Base-by-base conservation (phyloP, 805 yeast genomes). In the Candida alai region DNA sequence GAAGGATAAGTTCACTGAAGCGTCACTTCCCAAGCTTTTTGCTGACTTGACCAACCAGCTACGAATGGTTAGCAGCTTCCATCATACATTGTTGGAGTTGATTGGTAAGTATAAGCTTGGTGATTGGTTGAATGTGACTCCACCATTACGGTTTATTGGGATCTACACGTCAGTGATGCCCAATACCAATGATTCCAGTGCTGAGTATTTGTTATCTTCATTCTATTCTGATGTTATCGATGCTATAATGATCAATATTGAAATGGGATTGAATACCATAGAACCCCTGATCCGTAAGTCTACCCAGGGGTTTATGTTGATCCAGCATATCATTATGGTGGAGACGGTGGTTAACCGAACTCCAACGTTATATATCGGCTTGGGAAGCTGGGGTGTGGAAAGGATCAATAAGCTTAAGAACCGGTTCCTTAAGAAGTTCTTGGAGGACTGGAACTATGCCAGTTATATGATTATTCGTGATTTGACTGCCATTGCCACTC, bases 151-250 rank as follows among this genome's bases (percentile, higher is more conserved):
- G 30, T 64, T 62, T 28, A 57, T 75, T 8, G 43, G 57, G 14
- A 66, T 66, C 9, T 71, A 71, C 47, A 66, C 78, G 0, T 65
- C 76, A 23, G 73, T 74, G 2, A 60, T 72, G 8, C 65, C 70
- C 9, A 64, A 63, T 25, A 45, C 58, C 2, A 44, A 46, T 9
- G 52, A 66, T 2, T 67, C 68, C 3, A 66, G 67, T 31, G 68
- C 78, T 1, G 60, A 63, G 16, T 73, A 70, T 36, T 56, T 83
- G 42, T 56, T 87, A 21, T 72, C 87, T 1, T 69, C 83, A 28
- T 89, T 73, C 49, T 73, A 77, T 40, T 74, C 88, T 33, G 97
- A 90, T 54, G 69, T 83, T 28, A 70, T 90, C 27, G 96, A 89
- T 54, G 78, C 80, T 28, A 70, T 86, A 17, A 68, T 80, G 52